phyloP scores from a whole-genome alignment of 768 basidiomycete species.

The Lactarius psammicola region DNA sequence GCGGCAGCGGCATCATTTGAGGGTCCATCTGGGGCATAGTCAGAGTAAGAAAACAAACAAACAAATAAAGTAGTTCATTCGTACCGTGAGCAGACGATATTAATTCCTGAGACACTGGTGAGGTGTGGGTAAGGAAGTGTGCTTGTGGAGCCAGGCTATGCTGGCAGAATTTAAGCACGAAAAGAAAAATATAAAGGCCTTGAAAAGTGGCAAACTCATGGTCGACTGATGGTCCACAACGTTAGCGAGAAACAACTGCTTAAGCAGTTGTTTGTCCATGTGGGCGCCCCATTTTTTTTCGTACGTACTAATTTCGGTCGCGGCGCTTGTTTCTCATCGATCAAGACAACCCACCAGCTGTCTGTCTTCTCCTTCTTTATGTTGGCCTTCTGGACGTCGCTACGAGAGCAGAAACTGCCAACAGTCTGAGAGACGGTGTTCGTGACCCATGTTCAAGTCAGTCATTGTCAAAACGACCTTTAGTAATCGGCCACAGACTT shows the following conservation, averaged over 20 bases:
- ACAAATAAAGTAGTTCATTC: not conserved
- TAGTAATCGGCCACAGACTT: not conserved
- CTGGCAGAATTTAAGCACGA: slow-evolving; percentile 9
- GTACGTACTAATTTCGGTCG: slow-evolving; percentile 32
- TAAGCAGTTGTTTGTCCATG: slow-evolving; percentile 48
- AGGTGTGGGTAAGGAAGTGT: not conserved
- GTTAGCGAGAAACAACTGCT: slow-evolving; percentile 30
- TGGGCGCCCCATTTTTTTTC: slow-evolving; percentile 37
- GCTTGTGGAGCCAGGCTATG: not conserved
- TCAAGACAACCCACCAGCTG: slow-evolving; percentile 15
- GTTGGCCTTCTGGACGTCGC: not conserved
- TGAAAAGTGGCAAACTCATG: slow-evolving; percentile 19
- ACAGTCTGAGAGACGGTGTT: not conserved
- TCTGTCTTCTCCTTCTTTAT: not conserved
- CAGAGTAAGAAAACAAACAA: not conserved
- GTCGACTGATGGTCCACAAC: slow-evolving; percentile 16
- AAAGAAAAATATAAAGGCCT: not conserved
- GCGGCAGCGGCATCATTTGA: not conserved
- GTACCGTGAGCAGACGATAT: not conserved
- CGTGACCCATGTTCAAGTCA: not conserved
- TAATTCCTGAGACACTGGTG: not conserved
- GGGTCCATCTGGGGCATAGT: slow-evolving; percentile 12
- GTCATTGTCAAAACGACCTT: not conserved
- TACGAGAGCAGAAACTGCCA: not conserved
- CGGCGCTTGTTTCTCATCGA: slow-evolving; percentile 22